phyloP scores from a whole-genome alignment of 192 early-diverging fungal species.

The Podila horticola region DNA sequence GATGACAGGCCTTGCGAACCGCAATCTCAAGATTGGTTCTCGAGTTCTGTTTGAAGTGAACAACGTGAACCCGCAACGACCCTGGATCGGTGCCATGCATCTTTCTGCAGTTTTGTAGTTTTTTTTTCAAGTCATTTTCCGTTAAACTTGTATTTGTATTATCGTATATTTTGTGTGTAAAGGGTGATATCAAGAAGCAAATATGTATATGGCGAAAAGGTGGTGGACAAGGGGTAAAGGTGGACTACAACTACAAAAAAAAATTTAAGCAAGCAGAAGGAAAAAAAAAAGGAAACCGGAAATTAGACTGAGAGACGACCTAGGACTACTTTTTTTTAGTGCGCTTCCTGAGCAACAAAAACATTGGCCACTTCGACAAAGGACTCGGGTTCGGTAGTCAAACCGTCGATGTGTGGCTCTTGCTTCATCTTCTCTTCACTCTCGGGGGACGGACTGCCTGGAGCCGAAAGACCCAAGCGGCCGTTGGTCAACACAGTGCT shows the following conservation, averaged over 20 bases:
- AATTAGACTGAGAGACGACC: too few relatives aligned
- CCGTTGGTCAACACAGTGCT: constrained; percentile 10
- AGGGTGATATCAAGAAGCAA: too few relatives aligned
- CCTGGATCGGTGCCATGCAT: constrained; percentile 26
- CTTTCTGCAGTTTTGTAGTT: not conserved
- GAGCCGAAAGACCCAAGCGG: not conserved
- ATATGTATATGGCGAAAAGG: too few relatives aligned
- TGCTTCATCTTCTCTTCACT: not conserved
- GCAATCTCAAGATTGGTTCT: constrained; percentile 19
- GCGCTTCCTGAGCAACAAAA: not conserved
- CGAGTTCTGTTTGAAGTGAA: constrained; percentile 38
- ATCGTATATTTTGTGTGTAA: not conserved
- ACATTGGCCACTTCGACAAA: not conserved
- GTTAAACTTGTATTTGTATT: not conserved
- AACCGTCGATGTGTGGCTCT: not conserved
- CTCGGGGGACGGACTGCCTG: not conserved
- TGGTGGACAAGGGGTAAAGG: too few relatives aligned
- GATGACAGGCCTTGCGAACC: not conserved
- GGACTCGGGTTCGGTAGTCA: not conserved
- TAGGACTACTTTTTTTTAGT: not conserved
- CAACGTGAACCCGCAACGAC: constrained; percentile 28
- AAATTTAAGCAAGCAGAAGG: too few relatives aligned
- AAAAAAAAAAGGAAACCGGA: too few relatives aligned
- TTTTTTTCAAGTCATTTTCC: not conserved
- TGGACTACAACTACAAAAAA: too few relatives aligned